These are phyloP conservation scores for Globisporangium orthogonon DNA, from an alignment of 352 stramenopile genomes.

Conservation along the genomic window DNA sequence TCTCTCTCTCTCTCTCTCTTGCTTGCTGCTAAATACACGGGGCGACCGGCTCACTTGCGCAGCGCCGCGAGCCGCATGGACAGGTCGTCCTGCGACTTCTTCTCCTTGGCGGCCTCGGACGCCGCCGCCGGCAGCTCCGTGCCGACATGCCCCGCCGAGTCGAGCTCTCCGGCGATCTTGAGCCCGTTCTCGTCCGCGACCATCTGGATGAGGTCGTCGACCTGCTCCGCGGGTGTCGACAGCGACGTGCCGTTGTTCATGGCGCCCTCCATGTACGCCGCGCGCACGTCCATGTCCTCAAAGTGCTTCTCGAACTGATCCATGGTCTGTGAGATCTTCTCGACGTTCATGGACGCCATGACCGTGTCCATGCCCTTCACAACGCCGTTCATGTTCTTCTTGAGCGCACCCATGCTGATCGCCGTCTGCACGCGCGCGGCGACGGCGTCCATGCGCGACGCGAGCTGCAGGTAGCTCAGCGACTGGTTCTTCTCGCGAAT, in stretches of 20 bases:
- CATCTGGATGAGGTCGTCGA: slow-evolving; percentile 97
- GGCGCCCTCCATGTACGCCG: slow-evolving; percentile 96
- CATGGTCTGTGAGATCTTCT: slow-evolving; percentile 96
- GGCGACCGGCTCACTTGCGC: slow-evolving; percentile 31
- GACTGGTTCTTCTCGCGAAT: slow-evolving; percentile 87
- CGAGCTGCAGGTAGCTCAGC: slow-evolving; percentile 94
- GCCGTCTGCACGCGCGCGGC: slow-evolving; percentile 94
- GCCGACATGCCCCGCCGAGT: slow-evolving; percentile 87
- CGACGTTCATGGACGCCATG: slow-evolving; percentile 96
- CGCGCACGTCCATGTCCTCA: slow-evolving; percentile 97
- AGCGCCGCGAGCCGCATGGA: slow-evolving; percentile 78
- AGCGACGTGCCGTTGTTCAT: slow-evolving; percentile 96
- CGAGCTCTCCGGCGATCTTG: slow-evolving; percentile 91
- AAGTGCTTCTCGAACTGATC: slow-evolving; percentile 99
- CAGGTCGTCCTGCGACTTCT: slow-evolving; percentile 79
- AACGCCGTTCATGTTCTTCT: slow-evolving; percentile 94
- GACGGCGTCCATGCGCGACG: slow-evolving; percentile 95
- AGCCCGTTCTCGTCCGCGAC: slow-evolving; percentile 97
- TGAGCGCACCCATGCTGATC: slow-evolving; percentile 93
- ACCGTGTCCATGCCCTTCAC: slow-evolving; percentile 96
- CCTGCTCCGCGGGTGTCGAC: slow-evolving; percentile 95
- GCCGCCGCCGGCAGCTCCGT: slow-evolving; percentile 43
- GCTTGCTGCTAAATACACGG: slow-evolving; percentile 1
- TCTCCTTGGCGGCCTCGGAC: slow-evolving; percentile 64
- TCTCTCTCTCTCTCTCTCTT: neutral